phyloP scores from a whole-genome alignment of 78 protist species.

The Dictyostelium firmibasis region DNA sequence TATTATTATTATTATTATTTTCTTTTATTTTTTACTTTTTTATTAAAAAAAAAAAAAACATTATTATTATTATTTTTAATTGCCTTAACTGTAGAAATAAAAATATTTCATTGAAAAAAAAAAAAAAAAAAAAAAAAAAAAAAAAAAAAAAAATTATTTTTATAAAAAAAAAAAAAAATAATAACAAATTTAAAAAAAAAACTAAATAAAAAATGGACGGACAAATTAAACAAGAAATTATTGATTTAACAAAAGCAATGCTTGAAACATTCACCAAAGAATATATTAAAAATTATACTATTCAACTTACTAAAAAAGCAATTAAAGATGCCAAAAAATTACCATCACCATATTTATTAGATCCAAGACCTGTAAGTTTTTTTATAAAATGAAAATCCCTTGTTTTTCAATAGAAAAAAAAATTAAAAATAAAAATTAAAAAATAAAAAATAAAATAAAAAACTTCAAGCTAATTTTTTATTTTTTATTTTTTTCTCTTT shows the following conservation, averaged over 20 bases:
- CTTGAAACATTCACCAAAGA: conserved; percentile 16
- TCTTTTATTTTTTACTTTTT: too few relatives aligned
- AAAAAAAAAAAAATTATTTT: too few relatives aligned
- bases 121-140: too few relatives aligned
- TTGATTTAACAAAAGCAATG: conserved; percentile 3
- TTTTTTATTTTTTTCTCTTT: neutral
- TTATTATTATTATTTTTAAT: too few relatives aligned
- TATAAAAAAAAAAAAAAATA: neutral
- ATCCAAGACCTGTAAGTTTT: neutral
- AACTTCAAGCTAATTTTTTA: neutral
- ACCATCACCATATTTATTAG: conserved; percentile 28
- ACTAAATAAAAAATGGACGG: conserved; percentile 41
- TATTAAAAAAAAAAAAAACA: too few relatives aligned
- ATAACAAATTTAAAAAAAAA: too few relatives aligned
- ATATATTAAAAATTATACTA: conserved; percentile 6
- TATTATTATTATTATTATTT: too few relatives aligned
- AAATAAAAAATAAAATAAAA: too few relatives aligned
- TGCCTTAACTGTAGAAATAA: too few relatives aligned
- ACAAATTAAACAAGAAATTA: conserved; percentile 20
- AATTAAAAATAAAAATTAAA: neutral
- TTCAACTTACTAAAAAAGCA: neutral
- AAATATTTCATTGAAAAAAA: too few relatives aligned
- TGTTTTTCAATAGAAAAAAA: too few relatives aligned
- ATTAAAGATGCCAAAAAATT: conserved; percentile 2
- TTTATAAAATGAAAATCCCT: too few relatives aligned